phyloP scores from a whole-genome alignment of 1,139 yeast genomes.

The Nakaseomyces kungkrabaensis region DNA sequence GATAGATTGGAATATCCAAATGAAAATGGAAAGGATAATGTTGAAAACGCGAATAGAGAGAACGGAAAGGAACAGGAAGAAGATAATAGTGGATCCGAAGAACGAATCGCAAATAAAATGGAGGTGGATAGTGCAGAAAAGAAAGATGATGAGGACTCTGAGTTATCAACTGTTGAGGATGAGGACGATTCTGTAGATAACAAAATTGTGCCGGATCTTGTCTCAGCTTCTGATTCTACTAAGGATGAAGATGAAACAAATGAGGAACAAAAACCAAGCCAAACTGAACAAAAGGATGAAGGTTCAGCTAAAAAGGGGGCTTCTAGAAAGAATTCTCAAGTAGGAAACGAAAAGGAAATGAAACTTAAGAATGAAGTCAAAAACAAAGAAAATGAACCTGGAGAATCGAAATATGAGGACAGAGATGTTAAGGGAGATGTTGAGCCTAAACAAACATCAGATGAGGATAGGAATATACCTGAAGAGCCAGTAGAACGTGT shows the following conservation, averaged over 20 bases:
- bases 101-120: too few species aligned
- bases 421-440: not conserved
- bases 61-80: too few species aligned
- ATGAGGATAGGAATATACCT: not conserved
- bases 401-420: too few species aligned
- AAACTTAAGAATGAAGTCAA: too few species aligned
- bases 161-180: not conserved
- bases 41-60: too few species aligned
- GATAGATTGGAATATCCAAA: too few species aligned
- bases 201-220: not conserved
- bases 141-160: not conserved
- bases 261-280: not conserved
- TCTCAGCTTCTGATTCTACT: not conserved
- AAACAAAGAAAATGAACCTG: too few species aligned
- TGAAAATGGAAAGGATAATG: too few species aligned
- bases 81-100: too few species aligned
- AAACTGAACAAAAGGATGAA: not conserved
- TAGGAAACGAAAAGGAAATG: too few species aligned
- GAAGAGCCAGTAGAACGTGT: not conserved
- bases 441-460: not conserved
- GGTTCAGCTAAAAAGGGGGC: too few species aligned
- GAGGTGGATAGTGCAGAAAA: not conserved
- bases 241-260: not conserved
- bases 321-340: too few species aligned
- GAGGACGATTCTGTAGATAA: not conserved